phyloP scores from a whole-genome alignment of 2,329 filamentous ascomycete genomes.

The Bipolaris gigantea region DNA sequence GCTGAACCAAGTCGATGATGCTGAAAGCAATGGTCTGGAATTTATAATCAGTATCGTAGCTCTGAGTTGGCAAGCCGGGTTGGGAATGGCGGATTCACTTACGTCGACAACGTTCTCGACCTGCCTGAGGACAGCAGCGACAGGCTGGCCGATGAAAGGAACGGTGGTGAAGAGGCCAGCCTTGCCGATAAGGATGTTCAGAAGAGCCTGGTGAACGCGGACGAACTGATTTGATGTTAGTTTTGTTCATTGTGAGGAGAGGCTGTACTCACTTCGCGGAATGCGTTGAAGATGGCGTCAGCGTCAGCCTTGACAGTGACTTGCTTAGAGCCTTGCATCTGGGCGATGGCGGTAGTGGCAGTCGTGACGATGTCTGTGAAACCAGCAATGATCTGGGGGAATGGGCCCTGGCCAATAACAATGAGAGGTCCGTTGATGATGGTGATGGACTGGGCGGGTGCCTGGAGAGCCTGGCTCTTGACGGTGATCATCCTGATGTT shows the following conservation, averaged over 20 bases:
- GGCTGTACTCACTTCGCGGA: conserved; percentile 13
- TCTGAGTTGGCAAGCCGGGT: no score
- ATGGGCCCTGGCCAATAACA: conserved; percentile 14
- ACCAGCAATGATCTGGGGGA: conserved; percentile 13
- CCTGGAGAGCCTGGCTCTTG: conserved; percentile 16
- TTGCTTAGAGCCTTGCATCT: conserved; percentile 8
- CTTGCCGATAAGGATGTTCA: conserved; percentile 24
- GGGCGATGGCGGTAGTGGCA: conserved; percentile 3
- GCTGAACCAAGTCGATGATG: background rate
- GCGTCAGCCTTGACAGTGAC: conserved; percentile 8
- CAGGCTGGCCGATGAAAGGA: conserved; percentile 16
- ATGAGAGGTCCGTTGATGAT: conserved; percentile 15
- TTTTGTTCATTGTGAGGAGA: background rate
- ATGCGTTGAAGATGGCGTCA: conserved; percentile 17
- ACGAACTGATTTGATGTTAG: conserved; percentile 15
- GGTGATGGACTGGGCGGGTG: conserved; percentile 13
- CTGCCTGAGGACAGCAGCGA: conserved; percentile 18
- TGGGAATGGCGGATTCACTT: background rate
- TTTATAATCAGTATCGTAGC: background rate
- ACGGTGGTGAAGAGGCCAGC: conserved; percentile 16
- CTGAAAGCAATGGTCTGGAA: conserved; percentile 3
- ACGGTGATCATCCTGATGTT: conserved; percentile 13
- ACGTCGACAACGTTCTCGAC: conserved; percentile 21
- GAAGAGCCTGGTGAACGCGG: conserved; percentile 18
- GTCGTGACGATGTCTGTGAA: conserved; percentile 17